A percentile compares a stretch with the other conserved stretches of the same genome.
Conservation (phyloP, 768 basidiomycete species). For the Rhizopogon salebrosus region DNA sequence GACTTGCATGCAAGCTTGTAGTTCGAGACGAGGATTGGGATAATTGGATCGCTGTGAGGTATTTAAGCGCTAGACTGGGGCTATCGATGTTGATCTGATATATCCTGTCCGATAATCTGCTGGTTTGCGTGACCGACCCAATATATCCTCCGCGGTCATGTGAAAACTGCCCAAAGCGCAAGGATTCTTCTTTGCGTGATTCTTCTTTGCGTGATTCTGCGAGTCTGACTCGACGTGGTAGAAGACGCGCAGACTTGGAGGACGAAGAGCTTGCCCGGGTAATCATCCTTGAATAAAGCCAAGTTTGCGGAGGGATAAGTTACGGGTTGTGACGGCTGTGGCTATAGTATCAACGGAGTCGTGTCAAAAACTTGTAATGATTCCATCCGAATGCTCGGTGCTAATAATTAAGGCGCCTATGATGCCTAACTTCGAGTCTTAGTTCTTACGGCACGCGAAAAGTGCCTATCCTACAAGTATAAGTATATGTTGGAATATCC, state of each 20-base stretch:
- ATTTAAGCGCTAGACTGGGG: neutral
- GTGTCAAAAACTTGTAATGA: too few species aligned
- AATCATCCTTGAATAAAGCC: neutral
- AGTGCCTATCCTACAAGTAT: too few species aligned
- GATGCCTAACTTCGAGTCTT: too few species aligned
- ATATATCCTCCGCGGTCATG: slow-evolving; percentile 1
- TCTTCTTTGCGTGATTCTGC: neutral
- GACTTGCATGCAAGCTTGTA: neutral
- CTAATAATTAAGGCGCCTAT: too few species aligned
- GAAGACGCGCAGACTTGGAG: neutral
- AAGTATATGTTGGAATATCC: too few species aligned
- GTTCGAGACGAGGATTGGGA: neutral
- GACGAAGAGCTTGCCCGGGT: neutral
- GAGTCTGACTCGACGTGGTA: neutral
- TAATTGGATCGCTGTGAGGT: neutral
- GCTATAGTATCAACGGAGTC: too few species aligned
- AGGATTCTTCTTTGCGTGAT: neutral
- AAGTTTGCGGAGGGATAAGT: too few species aligned
- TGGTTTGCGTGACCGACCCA: slow-evolving; percentile 1
- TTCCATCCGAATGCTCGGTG: too few species aligned
- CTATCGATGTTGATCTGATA: slow-evolving; percentile 4
- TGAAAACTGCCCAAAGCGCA: neutral
- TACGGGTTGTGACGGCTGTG: too few species aligned
- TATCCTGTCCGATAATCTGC: neutral
- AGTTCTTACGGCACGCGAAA: too few species aligned